Evolutionary conservation across 2,329 filamentous ascomycete species (phyloP), one percentile per base, ranked within the genome.

Genomic region (Fusarium pseudocircinatum): DNA sequence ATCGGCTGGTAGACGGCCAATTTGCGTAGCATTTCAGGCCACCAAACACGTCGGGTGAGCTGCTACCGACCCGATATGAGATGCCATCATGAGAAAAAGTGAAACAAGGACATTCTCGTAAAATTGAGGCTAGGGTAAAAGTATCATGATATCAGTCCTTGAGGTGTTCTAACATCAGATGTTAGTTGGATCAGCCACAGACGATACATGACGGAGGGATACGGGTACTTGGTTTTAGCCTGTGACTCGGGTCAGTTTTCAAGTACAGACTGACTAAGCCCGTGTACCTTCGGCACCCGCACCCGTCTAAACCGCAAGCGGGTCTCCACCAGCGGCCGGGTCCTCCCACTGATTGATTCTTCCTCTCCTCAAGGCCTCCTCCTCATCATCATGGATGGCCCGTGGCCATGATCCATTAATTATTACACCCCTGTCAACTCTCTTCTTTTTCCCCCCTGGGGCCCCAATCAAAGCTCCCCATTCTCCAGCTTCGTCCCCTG

Each of bases 81-180:
- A 52, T 67, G 47, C 60, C 50, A 60, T 63, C 50, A 68, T 66
- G 60, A 65, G 56, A 42, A 43, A 46, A 58, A 50, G 42, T 52
- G 30, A 56, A 65, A 42, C n/a, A 60, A 72, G 76, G 61, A 65
- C 63, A 60, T 62, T 66, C 53, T 76, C 66, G 49, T 58, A 46
- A 54, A 67, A 62, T 60, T 49, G 58, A 68, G 46, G 72, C 72
- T 66, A 73, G 60, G 69, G 58, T 43, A 67, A 73, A 75, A 44
- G 74, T 78, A 74, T 77, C 75, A 74, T 77, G 74, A 77, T 72
- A 76, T 67, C 74, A 61, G 53, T n/a, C 60, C 49, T 67, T 62
- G 58, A 63, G 58, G 39, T 49, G 72, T 56, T 67, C 60, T 39
- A 68, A 71, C 67, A 78, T 77, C 76, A 70, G 74, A 75, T 78